Evolutionary conservation across 139 green algal species (phyloP).

Genomic region (Spirogloea muscicola): DNA sequence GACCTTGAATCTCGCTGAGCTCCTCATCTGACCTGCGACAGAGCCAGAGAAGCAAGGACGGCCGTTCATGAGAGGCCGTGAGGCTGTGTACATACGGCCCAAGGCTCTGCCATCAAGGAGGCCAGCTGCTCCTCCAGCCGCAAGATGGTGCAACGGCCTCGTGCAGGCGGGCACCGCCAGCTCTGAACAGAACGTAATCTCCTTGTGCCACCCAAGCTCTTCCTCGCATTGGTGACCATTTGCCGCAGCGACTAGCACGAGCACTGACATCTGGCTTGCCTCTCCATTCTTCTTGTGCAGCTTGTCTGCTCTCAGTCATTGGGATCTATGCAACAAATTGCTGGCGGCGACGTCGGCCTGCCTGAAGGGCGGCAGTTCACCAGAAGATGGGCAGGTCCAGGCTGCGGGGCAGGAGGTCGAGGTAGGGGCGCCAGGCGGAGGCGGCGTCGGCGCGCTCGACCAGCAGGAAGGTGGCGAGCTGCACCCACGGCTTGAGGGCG

Average conservation of each 20-base stretch:
- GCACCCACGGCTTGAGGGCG: slow-evolving; percentile 36
- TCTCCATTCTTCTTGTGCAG: not conserved
- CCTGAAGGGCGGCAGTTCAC: not conserved
- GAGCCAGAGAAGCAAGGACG: not conserved
- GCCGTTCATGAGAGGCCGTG: not conserved
- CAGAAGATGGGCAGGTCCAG: slow-evolving; percentile 43
- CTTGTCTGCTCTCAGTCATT: not conserved
- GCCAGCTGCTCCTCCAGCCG: too few species aligned
- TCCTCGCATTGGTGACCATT: too few species aligned
- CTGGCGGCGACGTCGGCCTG: not conserved
- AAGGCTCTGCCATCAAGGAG: not conserved
- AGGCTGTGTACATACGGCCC: not conserved
- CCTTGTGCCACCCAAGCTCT: too few species aligned
- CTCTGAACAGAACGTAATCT: too few species aligned
- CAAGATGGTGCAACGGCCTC: not conserved
- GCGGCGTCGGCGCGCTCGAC: slow-evolving; percentile 1
- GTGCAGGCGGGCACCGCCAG: too few species aligned
- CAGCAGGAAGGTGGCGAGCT: slow-evolving; percentile 34
- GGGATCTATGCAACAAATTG: not conserved
- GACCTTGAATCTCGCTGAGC: slow-evolving; percentile 31
- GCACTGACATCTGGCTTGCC: not conserved
- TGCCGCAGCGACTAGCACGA: too few species aligned
- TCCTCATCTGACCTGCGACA: slow-evolving; percentile 25
- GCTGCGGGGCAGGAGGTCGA: slow-evolving; percentile 27
- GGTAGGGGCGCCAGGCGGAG: slow-evolving; percentile 32